phyloP scores from a whole-genome alignment of 2,329 filamentous ascomycete species.

The Penicillium sp. region DNA sequence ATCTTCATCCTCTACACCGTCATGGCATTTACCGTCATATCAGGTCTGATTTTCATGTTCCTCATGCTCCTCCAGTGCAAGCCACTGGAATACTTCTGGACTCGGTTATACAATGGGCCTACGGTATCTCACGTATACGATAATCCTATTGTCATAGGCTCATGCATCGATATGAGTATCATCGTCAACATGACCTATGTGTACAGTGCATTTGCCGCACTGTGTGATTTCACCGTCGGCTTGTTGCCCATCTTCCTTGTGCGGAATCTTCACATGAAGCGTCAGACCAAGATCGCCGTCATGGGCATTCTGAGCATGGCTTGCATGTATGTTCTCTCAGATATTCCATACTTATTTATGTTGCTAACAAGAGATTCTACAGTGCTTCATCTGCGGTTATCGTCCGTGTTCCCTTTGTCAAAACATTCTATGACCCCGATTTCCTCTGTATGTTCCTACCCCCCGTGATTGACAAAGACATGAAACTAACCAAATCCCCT shows the following conservation, averaged over 20 bases:
- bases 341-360: no score
- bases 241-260: slow-evolving; percentile 56
- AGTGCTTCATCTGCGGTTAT: slow-evolving; percentile 48
- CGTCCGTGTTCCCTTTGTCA: slow-evolving; percentile 45
- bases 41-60: slow-evolving; percentile 51
- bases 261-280: slow-evolving; percentile 55
- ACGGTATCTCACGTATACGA: no score
- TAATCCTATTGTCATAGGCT: slow-evolving; percentile 29
- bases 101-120: slow-evolving; percentile 6
- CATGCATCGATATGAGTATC: slow-evolving; percentile 43
- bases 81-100: slow-evolving; percentile 54
- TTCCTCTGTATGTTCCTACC: slow-evolving; percentile 28
- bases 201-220: slow-evolving; percentile 32
- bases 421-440: slow-evolving; percentile 38
- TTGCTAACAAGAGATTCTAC: neutral
- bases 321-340: slow-evolving; percentile 41
- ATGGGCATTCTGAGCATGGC: slow-evolving; percentile 56
- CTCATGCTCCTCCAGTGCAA: slow-evolving; percentile 55
- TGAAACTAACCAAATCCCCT: neutral
- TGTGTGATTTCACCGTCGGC: slow-evolving; percentile 53
- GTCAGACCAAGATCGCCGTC: slow-evolving; percentile 52
- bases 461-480: neutral
- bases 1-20: slow-evolving; percentile 48
- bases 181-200: slow-evolving; percentile 36
- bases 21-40: slow-evolving; percentile 45